Conservation (phyloP, 257 asterid species). For the Buddleja alternifolia region DNA sequence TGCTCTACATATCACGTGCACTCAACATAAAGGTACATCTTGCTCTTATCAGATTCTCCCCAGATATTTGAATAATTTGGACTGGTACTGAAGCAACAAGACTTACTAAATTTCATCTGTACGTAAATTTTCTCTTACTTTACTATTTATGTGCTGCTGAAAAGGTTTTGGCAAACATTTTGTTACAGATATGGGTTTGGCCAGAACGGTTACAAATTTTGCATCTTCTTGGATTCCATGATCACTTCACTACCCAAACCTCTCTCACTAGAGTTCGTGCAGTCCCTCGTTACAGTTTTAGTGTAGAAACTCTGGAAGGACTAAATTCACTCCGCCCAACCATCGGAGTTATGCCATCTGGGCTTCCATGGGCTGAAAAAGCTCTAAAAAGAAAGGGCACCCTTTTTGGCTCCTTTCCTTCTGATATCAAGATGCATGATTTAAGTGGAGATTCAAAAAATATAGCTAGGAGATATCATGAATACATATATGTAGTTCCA, state of each 20-base stretch:
- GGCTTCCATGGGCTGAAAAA: constrained; percentile 73
- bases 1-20: constrained; percentile 58
- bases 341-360: constrained; percentile 89
- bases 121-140: constrained; percentile 12
- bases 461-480: constrained; percentile 34
- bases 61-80: background rate
- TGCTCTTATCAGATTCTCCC: background rate
- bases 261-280: constrained; percentile 88
- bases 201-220: constrained; percentile 82
- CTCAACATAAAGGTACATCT: constrained; percentile 67
- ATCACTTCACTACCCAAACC: constrained; percentile 74
- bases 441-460: constrained; percentile 30
- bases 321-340: constrained; percentile 65
- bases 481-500: constrained; percentile 64
- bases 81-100: background rate
- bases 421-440: constrained; percentile 29
- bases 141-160: background rate
- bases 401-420: constrained; percentile 37
- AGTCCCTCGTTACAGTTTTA: constrained; percentile 86
- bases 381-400: constrained; percentile 28
- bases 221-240: constrained; percentile 81
- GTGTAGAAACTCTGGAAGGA: constrained; percentile 67
- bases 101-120: constrained; percentile 4
- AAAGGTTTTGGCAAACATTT: too few relatives aligned
- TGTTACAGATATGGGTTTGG: constrained; percentile 90